Evolutionary conservation across 192 early-diverging fungal genomes (phyloP).

Genomic region (Pilaira anomala): DNA sequence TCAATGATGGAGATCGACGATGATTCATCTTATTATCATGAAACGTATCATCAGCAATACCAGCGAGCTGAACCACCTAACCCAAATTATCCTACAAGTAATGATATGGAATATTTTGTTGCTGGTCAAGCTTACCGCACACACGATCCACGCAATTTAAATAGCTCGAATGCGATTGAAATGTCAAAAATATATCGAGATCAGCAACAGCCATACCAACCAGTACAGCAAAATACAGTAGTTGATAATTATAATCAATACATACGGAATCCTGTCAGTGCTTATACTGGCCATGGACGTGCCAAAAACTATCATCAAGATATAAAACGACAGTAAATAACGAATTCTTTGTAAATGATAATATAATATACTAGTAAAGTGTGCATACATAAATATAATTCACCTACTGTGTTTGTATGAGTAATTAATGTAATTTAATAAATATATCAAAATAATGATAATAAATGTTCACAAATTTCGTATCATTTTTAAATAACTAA

Average conservation of each 20-base stretch:
- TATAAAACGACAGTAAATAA: too few species aligned
- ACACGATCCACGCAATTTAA: constrained; percentile 1
- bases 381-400: too few species aligned
- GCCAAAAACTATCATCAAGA: too few species aligned
- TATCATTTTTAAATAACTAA: too few species aligned
- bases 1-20: not conserved
- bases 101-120: constrained; percentile 13
- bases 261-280: not conserved
- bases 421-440: too few species aligned
- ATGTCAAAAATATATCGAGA: constrained; percentile 9
- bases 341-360: too few species aligned
- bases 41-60: not conserved
- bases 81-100: not conserved
- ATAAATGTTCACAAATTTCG: too few species aligned
- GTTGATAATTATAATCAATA: not conserved
- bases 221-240: not conserved
- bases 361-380: too few species aligned
- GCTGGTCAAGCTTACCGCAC: constrained; percentile 4
- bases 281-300: not conserved
- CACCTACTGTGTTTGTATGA: too few species aligned
- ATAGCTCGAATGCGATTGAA: constrained; percentile 9
- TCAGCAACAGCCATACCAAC: not conserved
- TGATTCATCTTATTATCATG: not conserved
- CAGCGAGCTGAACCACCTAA: not conserved
- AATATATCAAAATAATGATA: too few species aligned